Evolutionary conservation across 768 basidiomycete genomes (phyloP), one percentile per base, ranked within the genome.

Genomic region (Sutorius australiensis): DNA sequence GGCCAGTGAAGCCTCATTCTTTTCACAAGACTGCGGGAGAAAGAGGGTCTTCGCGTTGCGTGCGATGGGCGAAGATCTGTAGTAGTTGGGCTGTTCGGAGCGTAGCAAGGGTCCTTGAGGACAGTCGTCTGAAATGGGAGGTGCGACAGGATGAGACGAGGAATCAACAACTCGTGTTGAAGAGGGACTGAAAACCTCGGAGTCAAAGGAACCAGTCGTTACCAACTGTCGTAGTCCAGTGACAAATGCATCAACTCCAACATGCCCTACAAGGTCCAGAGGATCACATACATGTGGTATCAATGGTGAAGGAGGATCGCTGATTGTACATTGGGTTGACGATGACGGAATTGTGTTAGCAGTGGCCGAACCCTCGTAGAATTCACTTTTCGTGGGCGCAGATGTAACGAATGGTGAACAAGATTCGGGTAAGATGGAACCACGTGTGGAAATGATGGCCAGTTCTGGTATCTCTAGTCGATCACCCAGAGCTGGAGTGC

Each of bases 371-470:
- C 44, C 46, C 34, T 44, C 43, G 21, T 47, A 46, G 17, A 45
- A 19, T 16, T 32, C 24, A 16, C 32, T 21, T 44, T 56, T 41
- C 42, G 16, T 48, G 46, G 54, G 33, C 21, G 38, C 31, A 42
- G 49, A 38, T 53, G 56, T 53, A 51, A 62, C 55, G 34, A 61
- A 60, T 31, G 66, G 60, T 34, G 73, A 66, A 59, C 75, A 69
- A 19, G 77, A 73, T 60, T 80, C 77, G 49, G 79, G 72, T 33
- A 70, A 72, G 32, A 75, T 73, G 33, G 74, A 70, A 55, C 71
- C 72, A 12, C 51, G 66, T 48, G 64, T 62, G 5, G 60, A 58
- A 30, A 31, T 51, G 34, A 58, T 58, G 33, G 34, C 33, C 36
- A 51, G 32, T 32, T 50, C 46, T 17, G 46, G 13, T 24, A 14